Base-by-base conservation (phyloP, 1,284 basidiomycete genomes). In the Cutaneotrichosporon dermatis region DNA sequence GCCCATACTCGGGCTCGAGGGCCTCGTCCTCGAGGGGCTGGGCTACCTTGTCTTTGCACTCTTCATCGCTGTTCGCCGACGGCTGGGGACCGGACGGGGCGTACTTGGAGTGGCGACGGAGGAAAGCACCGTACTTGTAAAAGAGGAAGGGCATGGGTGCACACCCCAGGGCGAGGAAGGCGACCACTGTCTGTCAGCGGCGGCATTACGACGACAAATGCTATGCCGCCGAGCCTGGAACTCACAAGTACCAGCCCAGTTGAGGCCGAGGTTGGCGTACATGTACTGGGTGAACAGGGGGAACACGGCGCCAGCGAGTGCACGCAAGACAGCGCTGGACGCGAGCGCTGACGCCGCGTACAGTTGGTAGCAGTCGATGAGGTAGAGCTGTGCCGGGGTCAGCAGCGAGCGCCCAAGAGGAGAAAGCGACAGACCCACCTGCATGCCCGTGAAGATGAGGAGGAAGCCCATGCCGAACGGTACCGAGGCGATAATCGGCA, bases 331-430 rank as follows among this genome's bases (percentile, higher is more conserved):
- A 33, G 88, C 84, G 25, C 86, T 87, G 39, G 87, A 83, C 0
- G 88, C 86, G 39, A 88, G 80, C 3, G 86, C 86, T 58, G 83
- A 84, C 0, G 87, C 86, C 59, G 85, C 85, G 66, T 85, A 73
- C 4, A 73, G 63, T 4, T 66, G 78, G 71, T 86, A 87, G 2
- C 82, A 78, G 64, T 86, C 86, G 81, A 88, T 85, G 56, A 87
- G 78, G 76, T 88, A 88, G 41, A 64, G 67, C 39, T 64, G 67
- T 25, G 25, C 25, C 25, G 25, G 25, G 25, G 25, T 25, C 25
- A 25, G 25, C 25, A 25, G 25, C 25, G 25, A 25, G 25, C 25
- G 25, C 25, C 25, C 25, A 25, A 25, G 25, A 25, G 25, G 25
- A 25, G 25, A 25, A 25, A 25, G 25, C 25, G 25, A 25, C 25